phyloP scores from a whole-genome alignment of 2,329 filamentous ascomycete genomes.

The Paraphaeosphaeria minitans region DNA sequence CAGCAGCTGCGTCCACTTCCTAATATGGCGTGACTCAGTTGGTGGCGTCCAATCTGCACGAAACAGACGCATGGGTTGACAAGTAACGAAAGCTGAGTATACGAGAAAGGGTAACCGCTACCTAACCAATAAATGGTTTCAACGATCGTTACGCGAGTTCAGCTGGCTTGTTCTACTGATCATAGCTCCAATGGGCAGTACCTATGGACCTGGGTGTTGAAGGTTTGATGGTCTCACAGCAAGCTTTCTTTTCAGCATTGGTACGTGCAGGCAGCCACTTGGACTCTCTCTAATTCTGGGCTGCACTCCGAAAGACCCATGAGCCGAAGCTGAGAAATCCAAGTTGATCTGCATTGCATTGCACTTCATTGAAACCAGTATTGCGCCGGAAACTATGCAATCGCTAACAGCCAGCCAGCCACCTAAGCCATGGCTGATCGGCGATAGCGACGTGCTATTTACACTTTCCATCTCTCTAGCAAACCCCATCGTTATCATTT shows the following conservation, averaged over 20 bases:
- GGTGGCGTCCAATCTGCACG: not conserved
- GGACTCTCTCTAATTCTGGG: not conserved
- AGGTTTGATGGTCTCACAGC: not conserved
- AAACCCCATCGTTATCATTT: constrained; percentile 1
- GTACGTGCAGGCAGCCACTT: not conserved
- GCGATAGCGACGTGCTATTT: constrained; percentile 9
- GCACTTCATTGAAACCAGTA: not conserved
- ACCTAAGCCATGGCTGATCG: not conserved
- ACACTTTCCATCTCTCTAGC: not conserved
- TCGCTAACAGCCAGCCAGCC: constrained; percentile 1
- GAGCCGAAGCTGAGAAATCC: not conserved
- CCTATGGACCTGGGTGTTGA: not conserved
- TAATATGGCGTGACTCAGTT: not conserved
- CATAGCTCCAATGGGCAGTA: not conserved
- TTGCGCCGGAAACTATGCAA: not conserved
- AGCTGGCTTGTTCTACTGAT: not conserved
- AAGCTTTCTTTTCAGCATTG: not conserved
- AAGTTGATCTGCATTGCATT: constrained; percentile 1
- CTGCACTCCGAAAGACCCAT: not conserved
- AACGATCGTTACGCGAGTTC: not conserved
- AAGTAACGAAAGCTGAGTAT: not conserved
- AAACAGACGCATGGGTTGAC: not conserved
- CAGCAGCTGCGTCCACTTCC: not conserved
- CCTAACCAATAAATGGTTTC: not conserved
- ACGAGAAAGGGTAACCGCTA: not conserved